Conservation (phyloP, 2,329 filamentous ascomycete genomes). For the Fusarium stilboides region DNA sequence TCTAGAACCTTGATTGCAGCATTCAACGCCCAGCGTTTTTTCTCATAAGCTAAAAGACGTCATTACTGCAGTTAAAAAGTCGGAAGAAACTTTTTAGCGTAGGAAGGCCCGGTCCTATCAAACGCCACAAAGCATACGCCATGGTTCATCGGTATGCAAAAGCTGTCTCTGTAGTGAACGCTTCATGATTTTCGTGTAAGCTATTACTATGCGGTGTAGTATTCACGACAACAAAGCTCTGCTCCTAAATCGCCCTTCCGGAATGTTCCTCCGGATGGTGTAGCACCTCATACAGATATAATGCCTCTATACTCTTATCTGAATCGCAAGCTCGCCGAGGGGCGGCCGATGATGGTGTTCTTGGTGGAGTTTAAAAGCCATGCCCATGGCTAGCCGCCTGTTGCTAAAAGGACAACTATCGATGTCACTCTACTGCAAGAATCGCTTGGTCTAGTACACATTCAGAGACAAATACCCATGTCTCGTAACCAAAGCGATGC, state of each 20-base stretch:
- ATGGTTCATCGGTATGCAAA: constrained; percentile 42
- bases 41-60: constrained; percentile 41
- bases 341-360: constrained; percentile 42
- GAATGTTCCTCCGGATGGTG: constrained; percentile 16
- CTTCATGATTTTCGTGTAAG: constrained; percentile 39
- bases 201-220: constrained; percentile 24
- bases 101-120: constrained; percentile 17
- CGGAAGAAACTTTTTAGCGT: constrained; percentile 33
- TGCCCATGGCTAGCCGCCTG: constrained; percentile 30
- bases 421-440: constrained; percentile 43
- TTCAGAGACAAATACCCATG: constrained; percentile 35
- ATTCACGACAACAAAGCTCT: constrained; percentile 14
- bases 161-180: constrained; percentile 29
- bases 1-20: constrained; percentile 38
- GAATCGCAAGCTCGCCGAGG: constrained; percentile 31
- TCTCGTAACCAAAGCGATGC: constrained; percentile 16
- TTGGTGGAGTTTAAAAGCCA: constrained; percentile 41
- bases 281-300: not conserved
- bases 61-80: constrained; percentile 35
- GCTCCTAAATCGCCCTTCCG: constrained; percentile 2
- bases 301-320: constrained; percentile 3
- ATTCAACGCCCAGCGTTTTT: constrained; percentile 14
- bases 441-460: constrained; percentile 24
- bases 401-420: constrained; percentile 31
- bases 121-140: constrained; percentile 37